Evolutionary conservation across 768 basidiomycete genomes (phyloP), one percentile per base, ranked within the genome.

Genomic region (Tulasnella sp.): DNA sequence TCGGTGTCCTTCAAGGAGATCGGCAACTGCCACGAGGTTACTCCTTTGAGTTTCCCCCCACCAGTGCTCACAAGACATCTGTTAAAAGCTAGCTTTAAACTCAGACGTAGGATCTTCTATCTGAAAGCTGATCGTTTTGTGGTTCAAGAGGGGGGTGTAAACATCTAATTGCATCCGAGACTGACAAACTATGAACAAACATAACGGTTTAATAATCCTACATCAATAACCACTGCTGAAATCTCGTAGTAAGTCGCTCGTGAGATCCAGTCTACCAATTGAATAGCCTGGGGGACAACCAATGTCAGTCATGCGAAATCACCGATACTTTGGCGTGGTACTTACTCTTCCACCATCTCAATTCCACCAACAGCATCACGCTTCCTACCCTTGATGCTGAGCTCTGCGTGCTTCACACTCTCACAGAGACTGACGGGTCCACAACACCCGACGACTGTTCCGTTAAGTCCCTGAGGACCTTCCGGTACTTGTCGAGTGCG

Each of bases 271-370:
- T 47, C 52, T 59, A 59, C 52, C 52, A 59, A 29, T 59, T 59
- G 29, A 59, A 59, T 5, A 59, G 52, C 11, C 52, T 59, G 11
- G 14, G 4, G 52, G 0, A 5, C 14, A 59, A 16, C 6, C 12
- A 59, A 22, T 8, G 5, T 59, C 32, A 59, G 52, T 5, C n/a
- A n/a, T n/a, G n/a, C n/a, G n/a, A n/a, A n/a, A n/a, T n/a, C n/a
- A n/a, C n/a, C n/a, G n/a, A n/a, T n/a, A n/a, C n/a, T n/a, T n/a
- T n/a, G 19, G 52, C 7, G 5, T 12, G 5, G 11, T 29, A 66
- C 72, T 39, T 34, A 73, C 67, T 73, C 73, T 5, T 72, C 68
- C 26, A 73, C 69, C n/a, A 73, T 0, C 35, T 73, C 73, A n/a
- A 73, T 59, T 8, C 73, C 73, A 8, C 73, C 73, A 12, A 73